Evolutionary conservation across 2,329 filamentous ascomycete genomes (phyloP).

Genomic region (Passalora sequoiae): DNA sequence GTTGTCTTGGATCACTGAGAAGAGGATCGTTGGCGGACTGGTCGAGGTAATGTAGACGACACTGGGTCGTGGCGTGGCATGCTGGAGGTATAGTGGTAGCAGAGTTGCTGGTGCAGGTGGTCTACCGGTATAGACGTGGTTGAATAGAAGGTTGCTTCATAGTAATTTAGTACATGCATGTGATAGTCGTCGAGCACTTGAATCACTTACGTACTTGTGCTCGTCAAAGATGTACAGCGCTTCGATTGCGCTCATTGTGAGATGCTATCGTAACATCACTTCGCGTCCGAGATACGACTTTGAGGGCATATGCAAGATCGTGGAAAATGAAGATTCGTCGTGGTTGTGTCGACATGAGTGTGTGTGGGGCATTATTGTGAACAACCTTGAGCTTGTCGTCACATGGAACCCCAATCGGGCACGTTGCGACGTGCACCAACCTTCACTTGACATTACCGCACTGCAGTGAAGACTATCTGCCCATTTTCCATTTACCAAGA

Average conservation of each 20-base stretch:
- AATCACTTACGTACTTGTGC: slow-evolving; percentile 63
- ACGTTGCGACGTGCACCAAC: not conserved
- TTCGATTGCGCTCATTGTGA: slow-evolving; percentile 68
- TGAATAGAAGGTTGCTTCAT: slow-evolving; percentile 71
- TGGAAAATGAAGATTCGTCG: not conserved
- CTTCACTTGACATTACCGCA: not conserved
- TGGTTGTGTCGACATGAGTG: not conserved
- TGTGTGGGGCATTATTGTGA: too few relatives aligned
- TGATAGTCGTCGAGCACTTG: slow-evolving; percentile 2
- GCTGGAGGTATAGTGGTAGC: slow-evolving; percentile 79
- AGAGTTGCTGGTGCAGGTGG: slow-evolving; percentile 71
- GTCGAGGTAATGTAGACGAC: slow-evolving; percentile 78
- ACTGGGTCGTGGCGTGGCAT: slow-evolving; percentile 74
- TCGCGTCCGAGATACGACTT: not conserved
- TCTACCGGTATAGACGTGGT: slow-evolving; percentile 80
- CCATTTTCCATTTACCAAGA: not conserved
- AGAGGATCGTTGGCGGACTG: slow-evolving; percentile 80
- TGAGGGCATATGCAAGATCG: not conserved
- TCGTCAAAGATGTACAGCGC: slow-evolving; percentile 97
- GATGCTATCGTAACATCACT: slow-evolving; percentile 13
- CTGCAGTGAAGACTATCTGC: not conserved
- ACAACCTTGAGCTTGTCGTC: too few relatives aligned
- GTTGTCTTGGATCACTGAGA: slow-evolving; percentile 80
- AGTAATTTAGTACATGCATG: slow-evolving; percentile 13
- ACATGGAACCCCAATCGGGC: not conserved